Evolutionary conservation across 768 basidiomycete genomes (phyloP), one percentile per base, ranked within the genome.

Genomic region (Xerocomellus chrysenteron): DNA sequence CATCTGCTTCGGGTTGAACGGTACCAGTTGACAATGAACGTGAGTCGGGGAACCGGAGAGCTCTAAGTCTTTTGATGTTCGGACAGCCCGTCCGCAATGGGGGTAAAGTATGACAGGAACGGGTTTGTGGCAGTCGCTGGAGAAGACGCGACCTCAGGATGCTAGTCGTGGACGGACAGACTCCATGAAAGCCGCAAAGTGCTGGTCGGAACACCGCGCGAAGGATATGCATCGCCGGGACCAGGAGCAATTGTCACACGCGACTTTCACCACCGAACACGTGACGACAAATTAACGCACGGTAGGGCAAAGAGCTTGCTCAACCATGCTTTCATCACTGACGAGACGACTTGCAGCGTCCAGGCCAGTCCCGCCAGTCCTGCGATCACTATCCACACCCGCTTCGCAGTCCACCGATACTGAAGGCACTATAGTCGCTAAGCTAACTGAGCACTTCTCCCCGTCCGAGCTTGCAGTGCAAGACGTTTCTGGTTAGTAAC

Each of bases 401-500:
- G 64, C 65, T 17, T 62, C 62, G 48, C 71, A 60, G 65, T 57
- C 42, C 35, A 61, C 49, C 32, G 67, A 79, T 14, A 74, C 78
- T 26, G 78, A 84, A 60, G 74, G 75, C 77, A 57, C 71, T 71
- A 54, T 94, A 96, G 51, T 78, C 79, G 60, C 77, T 24, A 98
- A 96, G 73, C 76, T 98, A 30, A 79, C 78, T 13, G 80, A 83
- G 40, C 82, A 75, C 64, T 93, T 99, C 70, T 74, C 80, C n/a
- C 92, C 95, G 11, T 83, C 87, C 14, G 82, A 87, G 57, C 76
- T 98, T 19, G 81, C 85, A 58, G 94, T 98, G 2, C 87, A 94
- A 75, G 96, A 99, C 72, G 83, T 95, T n/a, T 98, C 95, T 28
- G 96, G 96, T 94, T 24, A 58, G 82, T 67, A 30, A 24, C n/a